phyloP scores from a whole-genome alignment of 1,139 yeast species.

The Pichia kudriavzevii region DNA sequence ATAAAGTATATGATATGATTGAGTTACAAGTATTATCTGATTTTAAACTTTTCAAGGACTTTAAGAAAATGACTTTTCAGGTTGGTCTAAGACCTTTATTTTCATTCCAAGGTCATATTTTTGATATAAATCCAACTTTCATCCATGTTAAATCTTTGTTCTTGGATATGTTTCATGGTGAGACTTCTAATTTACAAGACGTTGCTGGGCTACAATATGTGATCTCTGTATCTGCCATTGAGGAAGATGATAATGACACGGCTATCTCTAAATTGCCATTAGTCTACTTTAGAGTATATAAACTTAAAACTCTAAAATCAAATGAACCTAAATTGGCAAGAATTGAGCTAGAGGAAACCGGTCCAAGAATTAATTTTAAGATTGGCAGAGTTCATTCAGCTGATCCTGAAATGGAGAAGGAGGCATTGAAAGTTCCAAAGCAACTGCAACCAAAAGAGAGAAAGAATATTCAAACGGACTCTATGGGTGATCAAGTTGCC shows the following conservation, averaged over 20 bases:
- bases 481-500: slow-evolving; percentile 95
- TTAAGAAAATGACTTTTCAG: slow-evolving; percentile 71
- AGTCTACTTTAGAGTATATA: slow-evolving; percentile 85
- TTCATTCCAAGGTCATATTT: slow-evolving; percentile 85
- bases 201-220: slow-evolving; percentile 92
- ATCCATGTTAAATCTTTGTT: slow-evolving; percentile 82
- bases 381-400: slow-evolving; percentile 85
- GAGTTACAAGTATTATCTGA: slow-evolving; percentile 72
- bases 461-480: slow-evolving; percentile 84
- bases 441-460: slow-evolving; percentile 74
- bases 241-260: slow-evolving; percentile 58
- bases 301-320: slow-evolving; percentile 69
- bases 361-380: slow-evolving; percentile 91
- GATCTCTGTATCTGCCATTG: slow-evolving; percentile 73
- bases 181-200: slow-evolving; percentile 75
- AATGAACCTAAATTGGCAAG: slow-evolving; percentile 83
- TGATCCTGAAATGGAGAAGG: slow-evolving; percentile 83
- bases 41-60: slow-evolving; percentile 69
- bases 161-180: slow-evolving; percentile 87
- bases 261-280: slow-evolving; percentile 51
- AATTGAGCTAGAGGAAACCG: slow-evolving; percentile 89
- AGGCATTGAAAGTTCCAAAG: slow-evolving; percentile 76
- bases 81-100: slow-evolving; percentile 94
- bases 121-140: slow-evolving; percentile 82
- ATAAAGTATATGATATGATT: slow-evolving; percentile 87